Percentiles rank a stretch among this genome's conserved stretches.
These are phyloP conservation scores for Fusarium sp. DNA, from an alignment of 2,329 filamentous ascomycete species.

Conservation along the genomic window DNA sequence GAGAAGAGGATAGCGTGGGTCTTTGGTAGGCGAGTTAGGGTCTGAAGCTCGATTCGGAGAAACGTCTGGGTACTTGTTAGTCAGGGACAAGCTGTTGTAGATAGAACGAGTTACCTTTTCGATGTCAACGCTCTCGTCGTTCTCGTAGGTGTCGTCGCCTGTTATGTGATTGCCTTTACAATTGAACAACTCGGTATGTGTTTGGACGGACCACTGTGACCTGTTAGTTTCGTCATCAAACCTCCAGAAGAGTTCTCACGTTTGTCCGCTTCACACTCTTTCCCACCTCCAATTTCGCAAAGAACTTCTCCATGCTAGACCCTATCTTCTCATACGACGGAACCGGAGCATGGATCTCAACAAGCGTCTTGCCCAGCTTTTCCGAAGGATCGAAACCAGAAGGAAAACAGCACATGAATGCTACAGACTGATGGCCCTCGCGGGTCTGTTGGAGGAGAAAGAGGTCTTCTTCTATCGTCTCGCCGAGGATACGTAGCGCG, in stretches of 20 bases:
- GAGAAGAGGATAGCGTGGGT: constrained; percentile 32
- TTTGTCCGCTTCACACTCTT: constrained; percentile 64
- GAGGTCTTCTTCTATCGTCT: constrained; percentile 47
- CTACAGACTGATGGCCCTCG: constrained; percentile 57
- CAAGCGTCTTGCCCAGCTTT: constrained; percentile 62
- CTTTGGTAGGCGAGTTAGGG: constrained; percentile 29
- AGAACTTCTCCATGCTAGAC: constrained; percentile 66
- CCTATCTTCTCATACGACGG: constrained; percentile 67
- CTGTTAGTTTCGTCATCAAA: neutral
- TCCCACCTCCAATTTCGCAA: constrained; percentile 60
- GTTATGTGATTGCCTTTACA: constrained; percentile 34
- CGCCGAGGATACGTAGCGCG: constrained; percentile 21
- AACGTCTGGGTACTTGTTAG: no score
- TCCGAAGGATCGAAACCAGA: constrained; percentile 63
- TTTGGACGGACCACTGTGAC: constrained; percentile 41
- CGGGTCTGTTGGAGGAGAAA: constrained; percentile 60
- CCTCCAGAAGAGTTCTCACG: constrained; percentile 45
- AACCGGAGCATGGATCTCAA: constrained; percentile 58
- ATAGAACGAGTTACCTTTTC: constrained; percentile 12
- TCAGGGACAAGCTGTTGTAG: no score
- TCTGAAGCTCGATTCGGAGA: constrained; percentile 35
- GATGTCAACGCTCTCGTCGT: constrained; percentile 18
- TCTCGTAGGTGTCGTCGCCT: constrained; percentile 21
- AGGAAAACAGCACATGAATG: constrained; percentile 56
- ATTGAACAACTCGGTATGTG: constrained; percentile 36